Conservation (phyloP, 345 rosid species). For the Noccaea bulbosa region DNA sequence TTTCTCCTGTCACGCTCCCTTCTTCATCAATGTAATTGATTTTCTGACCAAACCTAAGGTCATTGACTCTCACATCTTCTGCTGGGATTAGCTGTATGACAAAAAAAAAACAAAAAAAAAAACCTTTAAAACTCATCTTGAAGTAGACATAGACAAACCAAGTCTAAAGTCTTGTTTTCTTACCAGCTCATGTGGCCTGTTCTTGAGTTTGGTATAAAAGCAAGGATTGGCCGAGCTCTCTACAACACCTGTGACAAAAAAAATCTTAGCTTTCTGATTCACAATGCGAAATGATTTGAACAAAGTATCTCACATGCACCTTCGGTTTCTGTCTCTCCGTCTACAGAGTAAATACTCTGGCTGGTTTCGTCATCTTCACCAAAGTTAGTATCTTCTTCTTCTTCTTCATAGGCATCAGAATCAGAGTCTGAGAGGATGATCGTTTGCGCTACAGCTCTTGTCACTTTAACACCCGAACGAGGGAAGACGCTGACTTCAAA, state of each 20-base stretch:
- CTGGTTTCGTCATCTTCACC: conserved; percentile 7
- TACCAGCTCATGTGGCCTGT: conserved; percentile 36
- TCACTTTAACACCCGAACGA: conserved; percentile 18
- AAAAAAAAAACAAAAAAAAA: neutral
- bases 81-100: conserved; percentile 34
- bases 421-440: neutral
- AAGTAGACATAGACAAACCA: neutral
- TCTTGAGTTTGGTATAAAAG: conserved; percentile 10
- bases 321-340: conserved; percentile 13
- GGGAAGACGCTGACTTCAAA: conserved; percentile 28
- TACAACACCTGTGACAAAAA: conserved; percentile 20
- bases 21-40: conserved; percentile 32
- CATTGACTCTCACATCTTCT: neutral
- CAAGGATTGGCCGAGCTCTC: conserved; percentile 6
- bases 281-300: neutral
- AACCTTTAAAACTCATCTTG: neutral
- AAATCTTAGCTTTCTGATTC: neutral
- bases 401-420: conserved; percentile 20
- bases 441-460: neutral
- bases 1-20: conserved; percentile 8
- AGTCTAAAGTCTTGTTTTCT: neutral
- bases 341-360: neutral
- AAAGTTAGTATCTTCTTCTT: neutral
- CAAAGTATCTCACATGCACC: conserved; percentile 4
- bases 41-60: neutral